phyloP scores from a whole-genome alignment of 225 moss, liverwort and hornwort species.

The Sphagnum contortum region DNA sequence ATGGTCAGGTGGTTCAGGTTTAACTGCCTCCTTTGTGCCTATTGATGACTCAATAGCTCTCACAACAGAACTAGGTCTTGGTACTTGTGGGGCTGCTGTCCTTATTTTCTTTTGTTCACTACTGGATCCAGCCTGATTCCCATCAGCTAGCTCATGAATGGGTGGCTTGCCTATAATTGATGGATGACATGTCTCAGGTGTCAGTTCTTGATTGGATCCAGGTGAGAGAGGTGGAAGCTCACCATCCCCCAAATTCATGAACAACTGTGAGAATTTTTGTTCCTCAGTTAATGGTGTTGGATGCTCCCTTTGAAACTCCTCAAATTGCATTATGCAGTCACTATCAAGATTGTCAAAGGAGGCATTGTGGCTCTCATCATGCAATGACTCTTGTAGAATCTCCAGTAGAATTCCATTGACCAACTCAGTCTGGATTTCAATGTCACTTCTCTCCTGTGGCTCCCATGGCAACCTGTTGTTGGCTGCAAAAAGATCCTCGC shows the following conservation, averaged over 20 bases:
- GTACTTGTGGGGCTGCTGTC: constrained; percentile 1
- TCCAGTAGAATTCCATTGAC: constrained; percentile 66
- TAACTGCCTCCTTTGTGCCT: constrained; percentile 1
- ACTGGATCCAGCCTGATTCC: too few species aligned
- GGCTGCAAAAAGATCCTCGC: constrained; percentile 46
- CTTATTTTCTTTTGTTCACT: too few species aligned
- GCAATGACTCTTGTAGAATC: constrained; percentile 66
- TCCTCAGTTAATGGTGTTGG: constrained; percentile 26
- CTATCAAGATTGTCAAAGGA: constrained; percentile 46
- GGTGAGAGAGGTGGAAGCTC: constrained; percentile 36
- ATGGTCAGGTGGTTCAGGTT: constrained; percentile 19
- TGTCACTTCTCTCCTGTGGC: constrained; percentile 43
- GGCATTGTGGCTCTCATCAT: constrained; percentile 53
- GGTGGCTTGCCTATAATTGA: constrained; percentile 5
- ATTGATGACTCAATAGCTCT: constrained; percentile 7
- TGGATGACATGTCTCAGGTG: constrained; percentile 20
- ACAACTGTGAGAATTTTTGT: constrained; percentile 29
- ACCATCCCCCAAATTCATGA: constrained; percentile 49
- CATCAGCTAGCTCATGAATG: not conserved
- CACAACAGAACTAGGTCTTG: constrained; percentile 22
- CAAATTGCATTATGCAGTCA: constrained; percentile 47
- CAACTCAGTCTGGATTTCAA: constrained; percentile 51
- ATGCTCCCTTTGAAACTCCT: constrained; percentile 56
- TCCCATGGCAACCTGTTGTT: constrained; percentile 47
- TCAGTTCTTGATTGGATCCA: constrained; percentile 3